Evolutionary conservation across 202 grass and related monocot genomes (phyloP).

Genomic region (Setaria viridis): DNA sequence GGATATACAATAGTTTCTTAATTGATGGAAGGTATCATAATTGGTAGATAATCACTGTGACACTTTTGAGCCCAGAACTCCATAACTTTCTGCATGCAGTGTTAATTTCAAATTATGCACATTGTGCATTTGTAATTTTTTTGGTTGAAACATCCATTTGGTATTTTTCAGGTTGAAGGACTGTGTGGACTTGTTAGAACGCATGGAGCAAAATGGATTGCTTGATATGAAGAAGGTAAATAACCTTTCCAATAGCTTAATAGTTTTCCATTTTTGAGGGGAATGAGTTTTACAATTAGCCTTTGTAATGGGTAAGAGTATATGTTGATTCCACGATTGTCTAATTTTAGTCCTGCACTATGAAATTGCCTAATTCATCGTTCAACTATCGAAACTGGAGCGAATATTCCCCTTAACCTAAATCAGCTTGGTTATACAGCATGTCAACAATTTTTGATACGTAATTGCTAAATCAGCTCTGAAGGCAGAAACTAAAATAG

Average conservation of each 20-base stretch:
- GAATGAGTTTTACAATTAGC: not conserved
- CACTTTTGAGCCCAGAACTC: constrained; percentile 4
- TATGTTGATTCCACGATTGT: not conserved
- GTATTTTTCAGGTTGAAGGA: constrained; percentile 76
- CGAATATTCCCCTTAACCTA: not conserved
- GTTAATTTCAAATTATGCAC: constrained; percentile 24
- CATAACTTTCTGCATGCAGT: constrained; percentile 6
- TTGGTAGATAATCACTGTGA: constrained; percentile 11
- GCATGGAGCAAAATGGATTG: constrained; percentile 62
- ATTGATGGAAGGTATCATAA: constrained; percentile 76
- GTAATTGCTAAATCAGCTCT: not conserved
- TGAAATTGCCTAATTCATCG: constrained; percentile 13
- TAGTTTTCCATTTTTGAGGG: not conserved
- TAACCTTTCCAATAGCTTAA: not conserved
- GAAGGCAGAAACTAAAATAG: not conserved
- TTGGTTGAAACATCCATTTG: constrained; percentile 34
- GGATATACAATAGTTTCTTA: constrained; percentile 73
- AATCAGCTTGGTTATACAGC: not conserved
- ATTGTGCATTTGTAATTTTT: not conserved
- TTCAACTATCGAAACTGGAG: constrained; percentile 6
- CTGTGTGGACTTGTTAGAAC: constrained; percentile 74
- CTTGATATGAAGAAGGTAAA: constrained; percentile 90
- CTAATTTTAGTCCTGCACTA: not conserved
- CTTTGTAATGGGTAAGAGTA: not conserved
- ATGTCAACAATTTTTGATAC: constrained; percentile 4